Evolutionary conservation across 106 monocot genomes (phyloP).

Genomic region (Gastrodia elata): DNA sequence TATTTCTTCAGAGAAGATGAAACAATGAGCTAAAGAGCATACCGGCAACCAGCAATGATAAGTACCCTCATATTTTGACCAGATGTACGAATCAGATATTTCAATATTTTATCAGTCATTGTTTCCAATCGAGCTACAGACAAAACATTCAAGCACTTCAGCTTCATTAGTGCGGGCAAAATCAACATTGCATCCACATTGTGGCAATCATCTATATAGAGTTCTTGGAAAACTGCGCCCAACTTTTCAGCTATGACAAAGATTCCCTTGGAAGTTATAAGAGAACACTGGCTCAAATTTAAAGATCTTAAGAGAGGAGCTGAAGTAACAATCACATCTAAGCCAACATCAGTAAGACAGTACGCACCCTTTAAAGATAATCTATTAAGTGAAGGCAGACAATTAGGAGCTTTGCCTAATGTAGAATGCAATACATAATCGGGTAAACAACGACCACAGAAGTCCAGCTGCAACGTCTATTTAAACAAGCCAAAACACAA

Average conservation of each 20-base stretch:
- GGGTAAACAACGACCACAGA: conserved; percentile 67
- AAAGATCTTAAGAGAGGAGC: conserved; percentile 53
- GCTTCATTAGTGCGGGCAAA: conserved; percentile 54
- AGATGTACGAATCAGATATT: conserved; percentile 32
- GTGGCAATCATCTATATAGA: conserved; percentile 68
- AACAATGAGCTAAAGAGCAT: conserved; percentile 22
- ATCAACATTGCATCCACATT: conserved; percentile 53
- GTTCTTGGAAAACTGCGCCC: conserved; percentile 34
- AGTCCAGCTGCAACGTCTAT: conserved; percentile 61
- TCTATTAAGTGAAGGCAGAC: conserved; percentile 47
- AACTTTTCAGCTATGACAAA: conserved; percentile 32
- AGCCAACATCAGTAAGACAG: conserved; percentile 66
- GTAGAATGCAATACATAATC: conserved; percentile 53
- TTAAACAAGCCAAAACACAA: not conserved
- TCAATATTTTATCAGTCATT: conserved; percentile 53
- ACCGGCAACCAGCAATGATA: conserved; percentile 56
- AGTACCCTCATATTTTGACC: conserved; percentile 49
- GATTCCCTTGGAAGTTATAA: conserved; percentile 62
- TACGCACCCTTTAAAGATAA: conserved; percentile 67
- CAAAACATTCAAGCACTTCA: conserved; percentile 50
- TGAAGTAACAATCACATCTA: conserved; percentile 47
- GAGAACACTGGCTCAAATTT: conserved; percentile 68
- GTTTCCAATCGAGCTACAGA: conserved; percentile 48
- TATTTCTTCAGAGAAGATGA: not conserved
- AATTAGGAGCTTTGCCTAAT: conserved; percentile 28